phyloP scores from a whole-genome alignment of 192 early-diverging fungal species.

The Backusella circina region DNA sequence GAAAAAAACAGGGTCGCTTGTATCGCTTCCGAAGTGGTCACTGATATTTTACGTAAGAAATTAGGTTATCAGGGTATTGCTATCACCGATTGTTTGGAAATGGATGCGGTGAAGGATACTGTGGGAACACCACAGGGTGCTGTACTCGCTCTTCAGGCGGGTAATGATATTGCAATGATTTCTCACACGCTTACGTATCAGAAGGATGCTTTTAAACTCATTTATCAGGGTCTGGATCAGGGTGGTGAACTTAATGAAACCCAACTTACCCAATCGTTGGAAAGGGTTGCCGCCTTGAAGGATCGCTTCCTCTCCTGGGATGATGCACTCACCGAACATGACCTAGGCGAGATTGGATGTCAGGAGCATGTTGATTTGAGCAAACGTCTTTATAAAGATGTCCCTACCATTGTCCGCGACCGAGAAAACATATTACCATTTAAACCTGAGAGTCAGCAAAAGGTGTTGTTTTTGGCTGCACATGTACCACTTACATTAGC shows the following conservation, averaged over 20 bases:
- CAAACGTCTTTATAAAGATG: slow-evolving; percentile 22
- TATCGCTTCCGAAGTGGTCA: slow-evolving; percentile 30
- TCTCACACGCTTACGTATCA: slow-evolving; percentile 33
- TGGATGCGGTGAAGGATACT: slow-evolving; percentile 37
- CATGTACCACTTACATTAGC: slow-evolving; percentile 35
- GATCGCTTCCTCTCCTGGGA: slow-evolving; percentile 32
- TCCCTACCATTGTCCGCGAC: slow-evolving; percentile 29
- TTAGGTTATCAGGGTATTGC: slow-evolving; percentile 32
- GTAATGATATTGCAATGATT: slow-evolving; percentile 37
- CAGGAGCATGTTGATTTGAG: slow-evolving; percentile 19
- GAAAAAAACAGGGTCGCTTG: slow-evolving; percentile 13
- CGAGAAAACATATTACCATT: slow-evolving; percentile 16
- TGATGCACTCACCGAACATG: neutral
- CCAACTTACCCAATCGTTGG: slow-evolving; percentile 17
- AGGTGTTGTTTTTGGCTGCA: slow-evolving; percentile 32
- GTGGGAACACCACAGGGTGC: slow-evolving; percentile 26
- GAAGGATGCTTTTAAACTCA: slow-evolving; percentile 12
- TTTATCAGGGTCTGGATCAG: slow-evolving; percentile 8
- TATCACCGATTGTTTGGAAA: slow-evolving; percentile 39
- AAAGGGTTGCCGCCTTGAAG: slow-evolving; percentile 27
- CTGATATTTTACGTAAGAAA: slow-evolving; percentile 22
- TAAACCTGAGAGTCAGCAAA: neutral
- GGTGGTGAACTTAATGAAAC: slow-evolving; percentile 7
- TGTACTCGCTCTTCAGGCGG: slow-evolving; percentile 28
- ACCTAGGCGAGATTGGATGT: slow-evolving; percentile 15